These are phyloP conservation scores for Mixia osmundae DNA, from an alignment of 1,284 basidiomycete genomes.

Conservation along the genomic window DNA sequence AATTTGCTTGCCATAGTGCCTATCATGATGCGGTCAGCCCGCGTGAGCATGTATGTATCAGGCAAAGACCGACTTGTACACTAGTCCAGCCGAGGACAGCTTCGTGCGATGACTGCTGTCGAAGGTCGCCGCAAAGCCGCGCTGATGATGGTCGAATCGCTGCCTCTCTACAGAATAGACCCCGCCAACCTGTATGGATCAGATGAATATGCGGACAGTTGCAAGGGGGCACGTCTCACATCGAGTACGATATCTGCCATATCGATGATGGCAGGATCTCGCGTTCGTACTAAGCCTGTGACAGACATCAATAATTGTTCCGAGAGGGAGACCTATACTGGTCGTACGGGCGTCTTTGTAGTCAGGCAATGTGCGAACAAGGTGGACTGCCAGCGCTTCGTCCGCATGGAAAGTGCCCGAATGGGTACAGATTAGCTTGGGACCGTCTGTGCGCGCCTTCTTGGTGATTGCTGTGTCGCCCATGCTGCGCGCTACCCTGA, in stretches of 20 bases:
- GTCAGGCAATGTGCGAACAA: constrained; percentile 51
- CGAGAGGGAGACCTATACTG: neutral
- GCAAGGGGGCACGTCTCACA: constrained; percentile 21
- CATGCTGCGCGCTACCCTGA: too few relatives aligned
- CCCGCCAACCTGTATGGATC: constrained; percentile 37
- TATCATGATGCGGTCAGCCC: constrained; percentile 20
- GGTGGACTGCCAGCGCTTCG: constrained; percentile 78
- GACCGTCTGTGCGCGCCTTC: too few relatives aligned
- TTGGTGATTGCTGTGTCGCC: too few relatives aligned
- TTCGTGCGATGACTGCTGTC: constrained; percentile 59
- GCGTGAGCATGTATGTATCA: constrained; percentile 1
- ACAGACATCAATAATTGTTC: neutral
- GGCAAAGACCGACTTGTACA: constrained; percentile 50
- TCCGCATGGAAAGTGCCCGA: constrained; percentile 96
- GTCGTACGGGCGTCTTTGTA: constrained; percentile 48
- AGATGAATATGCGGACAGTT: neutral
- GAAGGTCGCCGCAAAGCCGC: constrained; percentile 75
- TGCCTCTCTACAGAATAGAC: constrained; percentile 56
- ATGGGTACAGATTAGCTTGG: too few relatives aligned
- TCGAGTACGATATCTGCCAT: constrained; percentile 91
- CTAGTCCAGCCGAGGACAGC: constrained; percentile 71
- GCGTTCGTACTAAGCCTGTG: constrained; percentile 48
- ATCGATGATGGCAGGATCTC: constrained; percentile 55
- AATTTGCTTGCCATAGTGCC: constrained; percentile 80
- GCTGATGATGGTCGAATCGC: constrained; percentile 89